phyloP scores from a whole-genome alignment of 352 stramenopile genomes.

The Phytophthora macrochlamydospora region DNA sequence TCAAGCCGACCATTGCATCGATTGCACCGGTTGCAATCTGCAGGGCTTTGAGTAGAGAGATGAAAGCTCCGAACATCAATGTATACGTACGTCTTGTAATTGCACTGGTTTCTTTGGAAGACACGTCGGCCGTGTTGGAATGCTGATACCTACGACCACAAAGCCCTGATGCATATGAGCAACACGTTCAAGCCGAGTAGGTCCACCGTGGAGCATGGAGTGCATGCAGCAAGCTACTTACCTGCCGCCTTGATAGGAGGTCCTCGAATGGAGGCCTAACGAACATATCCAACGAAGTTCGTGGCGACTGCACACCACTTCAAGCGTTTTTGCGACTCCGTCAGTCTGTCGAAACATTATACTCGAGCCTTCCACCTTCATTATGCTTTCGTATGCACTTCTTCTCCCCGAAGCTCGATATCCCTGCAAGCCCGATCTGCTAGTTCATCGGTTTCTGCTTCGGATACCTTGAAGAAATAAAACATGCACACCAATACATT shows the following conservation, averaged over 20 bases:
- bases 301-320: not conserved
- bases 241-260: not conserved
- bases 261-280: not conserved
- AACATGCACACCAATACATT: not conserved
- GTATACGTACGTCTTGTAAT: not conserved
- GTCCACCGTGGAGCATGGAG: not conserved
- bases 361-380: not conserved
- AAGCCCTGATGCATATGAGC: not conserved
- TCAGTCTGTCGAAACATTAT: not conserved
- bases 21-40: slow-evolving; percentile 9
- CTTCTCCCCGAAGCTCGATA: not conserved
- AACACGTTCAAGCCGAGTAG: not conserved
- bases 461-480: not conserved
- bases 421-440: not conserved
- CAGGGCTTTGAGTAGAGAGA: slow-evolving; percentile 12
- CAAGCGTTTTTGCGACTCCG: not conserved
- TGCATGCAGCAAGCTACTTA: not conserved
- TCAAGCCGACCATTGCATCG: slow-evolving; percentile 4
- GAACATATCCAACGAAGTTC: not conserved
- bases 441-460: not conserved
- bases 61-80: not conserved
- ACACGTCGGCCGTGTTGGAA: not conserved
- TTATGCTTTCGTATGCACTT: not conserved
- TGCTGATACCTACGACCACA: not conserved
- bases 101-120: not conserved